Percentiles rank a stretch among this genome's conserved stretches.
phyloP scores from a whole-genome alignment of 2,329 filamentous ascomycete genomes.

The Xenoacremonium recifei region DNA sequence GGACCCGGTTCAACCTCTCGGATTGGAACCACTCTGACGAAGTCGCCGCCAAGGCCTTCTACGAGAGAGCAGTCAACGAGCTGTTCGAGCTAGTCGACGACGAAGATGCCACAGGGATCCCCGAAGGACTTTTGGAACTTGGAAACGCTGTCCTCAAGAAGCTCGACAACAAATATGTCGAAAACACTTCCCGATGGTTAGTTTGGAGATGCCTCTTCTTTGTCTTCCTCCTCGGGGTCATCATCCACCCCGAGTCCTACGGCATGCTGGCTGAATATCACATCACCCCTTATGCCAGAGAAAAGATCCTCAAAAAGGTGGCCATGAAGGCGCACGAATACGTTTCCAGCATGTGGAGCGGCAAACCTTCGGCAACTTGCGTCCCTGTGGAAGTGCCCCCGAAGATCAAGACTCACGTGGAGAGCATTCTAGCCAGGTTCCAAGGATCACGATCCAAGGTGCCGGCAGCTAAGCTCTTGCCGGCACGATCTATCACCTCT shows the following conservation, averaged over 20 bases:
- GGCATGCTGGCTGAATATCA: constrained; percentile 84
- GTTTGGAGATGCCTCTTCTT: constrained; percentile 92
- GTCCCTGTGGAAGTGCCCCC: constrained; percentile 50
- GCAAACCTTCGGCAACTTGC: constrained; percentile 56
- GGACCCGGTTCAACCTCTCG: constrained; percentile 68
- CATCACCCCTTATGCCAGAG: constrained; percentile 85
- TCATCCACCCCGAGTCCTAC: constrained; percentile 84
- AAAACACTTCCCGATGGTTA: constrained; percentile 77
- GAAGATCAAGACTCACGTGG: constrained; percentile 66
- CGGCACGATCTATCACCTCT: constrained; percentile 70
- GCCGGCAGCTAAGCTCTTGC: constrained; percentile 59
- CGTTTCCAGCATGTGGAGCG: constrained; percentile 76
- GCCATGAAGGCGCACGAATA: constrained; percentile 76
- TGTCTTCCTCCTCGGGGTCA: constrained; percentile 76
- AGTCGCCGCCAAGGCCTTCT: constrained; percentile 83
- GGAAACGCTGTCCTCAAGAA: constrained; percentile 80
- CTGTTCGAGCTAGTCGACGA: constrained; percentile 87
- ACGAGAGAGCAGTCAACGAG: constrained; percentile 74
- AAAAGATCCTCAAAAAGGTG: constrained; percentile 77
- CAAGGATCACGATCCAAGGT: constrained; percentile 49
- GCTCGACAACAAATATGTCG: constrained; percentile 68
- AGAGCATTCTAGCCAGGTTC: constrained; percentile 68
- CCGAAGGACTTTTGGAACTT: constrained; percentile 79
- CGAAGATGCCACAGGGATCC: constrained; percentile 79
- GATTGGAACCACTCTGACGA: constrained; percentile 77